Percentiles rank a stretch among this genome's conserved stretches.
Conservation (phyloP, 257 asterid genomes). For the Dorcoceras hygrometricum region DNA sequence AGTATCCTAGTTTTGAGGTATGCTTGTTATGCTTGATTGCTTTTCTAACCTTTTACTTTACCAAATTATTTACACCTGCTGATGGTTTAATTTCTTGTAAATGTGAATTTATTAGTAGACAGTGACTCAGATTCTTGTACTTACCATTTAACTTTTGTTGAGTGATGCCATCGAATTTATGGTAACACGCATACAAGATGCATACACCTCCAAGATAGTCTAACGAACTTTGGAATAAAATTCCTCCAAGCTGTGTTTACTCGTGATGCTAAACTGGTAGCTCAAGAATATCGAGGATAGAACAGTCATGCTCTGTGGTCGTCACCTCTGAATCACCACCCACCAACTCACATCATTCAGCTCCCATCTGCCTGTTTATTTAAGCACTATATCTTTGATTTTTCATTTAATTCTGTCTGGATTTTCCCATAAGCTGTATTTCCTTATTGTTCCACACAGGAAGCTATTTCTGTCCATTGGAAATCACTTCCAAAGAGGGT, state of each 20-base stretch:
- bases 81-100: slow-evolving; percentile 10
- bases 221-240: too few species aligned
- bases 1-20: slow-evolving; percentile 91
- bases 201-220: too few species aligned
- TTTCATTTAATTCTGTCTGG: not conserved
- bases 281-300: too few species aligned
- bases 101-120: not conserved
- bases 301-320: too few species aligned
- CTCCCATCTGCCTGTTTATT: not conserved
- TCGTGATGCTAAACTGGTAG: too few species aligned
- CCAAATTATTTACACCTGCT: slow-evolving; percentile 4
- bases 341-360: not conserved
- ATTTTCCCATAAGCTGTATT: not conserved
- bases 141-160: too few species aligned
- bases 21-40: slow-evolving; percentile 1
- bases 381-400: not conserved
- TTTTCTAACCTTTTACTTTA: slow-evolving; percentile 3
- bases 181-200: too few species aligned
- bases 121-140: not conserved
- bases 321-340: not conserved
- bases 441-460: slow-evolving; percentile 40
- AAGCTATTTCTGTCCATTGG: slow-evolving; percentile 89
- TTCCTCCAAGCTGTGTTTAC: too few species aligned
- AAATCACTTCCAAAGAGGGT: slow-evolving; percentile 75
- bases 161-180: too few species aligned